Base-by-base conservation (phyloP, 305 asterid species). In the Ajuga reptans region DNA sequence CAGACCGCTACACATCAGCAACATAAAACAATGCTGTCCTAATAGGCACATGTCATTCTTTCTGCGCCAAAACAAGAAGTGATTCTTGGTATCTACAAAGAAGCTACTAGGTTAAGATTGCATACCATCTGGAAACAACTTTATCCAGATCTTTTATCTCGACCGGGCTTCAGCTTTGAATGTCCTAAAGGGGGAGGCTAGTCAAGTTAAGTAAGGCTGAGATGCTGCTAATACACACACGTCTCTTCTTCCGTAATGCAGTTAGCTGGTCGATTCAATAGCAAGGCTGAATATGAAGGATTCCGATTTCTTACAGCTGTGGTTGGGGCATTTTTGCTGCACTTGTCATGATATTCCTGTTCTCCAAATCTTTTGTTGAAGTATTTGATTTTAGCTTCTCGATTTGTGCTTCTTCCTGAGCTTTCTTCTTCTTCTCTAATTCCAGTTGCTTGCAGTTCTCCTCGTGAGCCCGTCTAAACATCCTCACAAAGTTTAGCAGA, bases 401-500 rank as follows among this genome's bases (percentile, higher is more conserved):
- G 41, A 67, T 79, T 68, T 75, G 86, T 4, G 84, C 85, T 69
- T 86, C 91, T 74, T 80, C 89, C 70, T 79, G 82, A 43, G 89
- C 86, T 69, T 84, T 86, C 80, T 86, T 89, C 87, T 84, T 91
- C 86, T 85, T 91, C 76, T 84, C 96, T 11, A 82, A 15, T 79
- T 89, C 96, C 59, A 82, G 66, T 52, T 82, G 94, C 86, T 87
- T 88, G 83, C 85, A 52, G 83, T 91, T 91, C 67, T 91, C 98
- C 57, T 80, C 84, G 8, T 75, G 91, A 5, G 92, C 89, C 46
- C 83, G 79, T 31, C 65, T 69, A 68, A 91, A 87, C 96, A 85
- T 84, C 78, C 84, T 85, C 87, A 84, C 88, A 27, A 91, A 91
- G 76, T 83, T 89, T 42, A 82, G 81, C 77, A 91, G 67, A 37